phyloP scores from a whole-genome alignment of 2,329 filamentous ascomycete species.

The Neurospora crassa region DNA sequence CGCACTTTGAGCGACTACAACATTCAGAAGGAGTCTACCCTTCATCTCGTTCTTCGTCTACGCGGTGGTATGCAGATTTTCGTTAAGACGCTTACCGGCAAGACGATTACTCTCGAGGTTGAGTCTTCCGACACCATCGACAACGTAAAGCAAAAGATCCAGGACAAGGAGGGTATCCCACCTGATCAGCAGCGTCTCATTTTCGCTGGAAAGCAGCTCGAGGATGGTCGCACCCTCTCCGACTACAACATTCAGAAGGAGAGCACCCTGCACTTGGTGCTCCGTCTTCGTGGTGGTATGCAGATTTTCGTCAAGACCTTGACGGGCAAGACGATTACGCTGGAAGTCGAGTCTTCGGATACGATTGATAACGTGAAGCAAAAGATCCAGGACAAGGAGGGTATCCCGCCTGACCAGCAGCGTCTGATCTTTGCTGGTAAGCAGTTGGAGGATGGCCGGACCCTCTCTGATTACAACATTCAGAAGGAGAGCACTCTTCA shows the following conservation, averaged over 20 bases:
- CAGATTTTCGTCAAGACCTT: conserved; percentile 83
- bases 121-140: conserved; percentile 87
- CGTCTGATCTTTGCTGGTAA: conserved; percentile 34
- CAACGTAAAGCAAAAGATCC: conserved; percentile 91
- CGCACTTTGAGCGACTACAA: conserved; percentile 88
- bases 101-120: conserved; percentile 89
- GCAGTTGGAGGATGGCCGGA: conserved; percentile 19
- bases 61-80: conserved; percentile 88
- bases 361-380: conserved; percentile 92
- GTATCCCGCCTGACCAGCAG: conserved; percentile 90
- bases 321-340: conserved; percentile 87
- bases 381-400: conserved; percentile 91
- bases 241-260: conserved; percentile 98
- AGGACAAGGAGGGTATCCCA: conserved; percentile 87
- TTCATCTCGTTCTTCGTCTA: conserved; percentile 78
- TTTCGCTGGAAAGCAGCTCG: conserved; percentile 87
- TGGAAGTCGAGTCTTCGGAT: conserved; percentile 82
- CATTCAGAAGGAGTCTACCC: conserved; percentile 86
- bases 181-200: conserved; percentile 92
- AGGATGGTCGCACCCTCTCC: conserved; percentile 80
- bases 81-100: conserved; percentile 80
- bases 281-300: conserved; percentile 81
- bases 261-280: conserved; percentile 70
- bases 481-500: conserved; percentile 70
- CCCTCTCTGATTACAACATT: conserved; percentile 37